Base-by-base conservation (phyloP, 1,284 basidiomycete genomes). In the Trichosporon faecale region DNA sequence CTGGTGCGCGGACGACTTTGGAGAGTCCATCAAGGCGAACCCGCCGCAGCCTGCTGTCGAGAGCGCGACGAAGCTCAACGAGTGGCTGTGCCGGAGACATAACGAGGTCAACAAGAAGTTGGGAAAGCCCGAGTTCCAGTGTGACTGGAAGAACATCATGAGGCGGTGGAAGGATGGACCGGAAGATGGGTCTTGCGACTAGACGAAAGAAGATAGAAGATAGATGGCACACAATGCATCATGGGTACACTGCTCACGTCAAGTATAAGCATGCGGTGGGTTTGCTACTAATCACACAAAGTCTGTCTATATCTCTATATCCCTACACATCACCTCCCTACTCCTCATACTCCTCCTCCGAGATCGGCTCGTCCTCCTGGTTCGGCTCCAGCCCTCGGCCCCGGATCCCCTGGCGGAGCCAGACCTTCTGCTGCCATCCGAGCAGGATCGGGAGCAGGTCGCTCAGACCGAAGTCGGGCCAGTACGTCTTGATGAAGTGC, bases 151-250 rank as follows among this genome's bases (percentile, higher is more conserved):
- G 65, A 91, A 88, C 76, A 88, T 91, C 66, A 89, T 92, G 75
- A 89, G 91, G 84, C 85, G 95, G 76, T 98, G 95, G 95, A 92
- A 88, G 85, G 92, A 95, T 79, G 95, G 95, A 1, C 92, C 93
- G 60, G 79, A 82, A 16, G 93, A 97, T 83, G 93, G 93, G 27
- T 89, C 90, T 65, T 97, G 95, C 80, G 93, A 95, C 85, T 94
- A 60, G 55, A 29, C 37, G 29, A 37, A 21, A 21, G 49, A 23
- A 52, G 18, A 3, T 12, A 49, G 46, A 49, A 16, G 18, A 21
- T 52, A 52, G 49, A 68, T 35, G 35, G 35, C 35, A 37, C 35
- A 37, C 11, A 37, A 70, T 67, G 67, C 70, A 68, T 68, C 70
- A 68, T 68, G 49, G 49, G 66, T 67, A 65, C 70, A 66, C 67